Base-by-base conservation (phyloP, 495 filamentous ascomycete species). In the Sordaria brevicollis region DNA sequence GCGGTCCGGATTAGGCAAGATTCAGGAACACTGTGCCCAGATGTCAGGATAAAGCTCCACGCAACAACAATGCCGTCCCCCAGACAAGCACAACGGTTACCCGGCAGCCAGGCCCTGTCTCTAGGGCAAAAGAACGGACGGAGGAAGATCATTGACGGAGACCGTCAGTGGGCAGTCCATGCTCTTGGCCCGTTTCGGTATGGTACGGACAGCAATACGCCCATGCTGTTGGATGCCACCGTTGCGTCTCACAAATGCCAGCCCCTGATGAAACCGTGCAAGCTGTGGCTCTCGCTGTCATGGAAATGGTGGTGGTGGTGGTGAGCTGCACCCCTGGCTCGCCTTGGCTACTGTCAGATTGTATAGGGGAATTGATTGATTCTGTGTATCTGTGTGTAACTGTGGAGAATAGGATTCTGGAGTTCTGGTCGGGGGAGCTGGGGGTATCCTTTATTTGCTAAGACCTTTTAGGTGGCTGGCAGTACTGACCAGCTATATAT, bases 261-360 rank as follows among this genome's bases (percentile, higher is more conserved):
- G 65, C 73, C 74, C 73, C 71, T 74, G 70, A 72, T 76, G 76
- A 75, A 78, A 76, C 75, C 19, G 69, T 68, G 66, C 73, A 39
- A 75, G 69, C 76, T 67, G 62, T 71, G 65, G 75, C 75, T 76
- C 73, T 75, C 68, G 68, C 57, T 67, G 54, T 73, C 66, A 68
- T 35, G 69, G 25, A 49, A 54, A 54, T 19, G 39, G 13, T 37
- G 17, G 35, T 29, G 35, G 35, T 29, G 17, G 36, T 29, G 17
- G 36, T 57, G 49, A 29, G 49, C 25, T 62, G 49, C 49, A 62
- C 49, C 49, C 49, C 49, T 62, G 25, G 25, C 49, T 62, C 25
- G 25, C 49, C 49, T 62, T n/a, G n/a, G n/a, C n/a, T n/a, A n/a
- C n/a, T n/a, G n/a, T n/a, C n/a, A n/a, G n/a, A n/a, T n/a, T n/a